Evolutionary conservation across 1,284 basidiomycete species (phyloP), one percentile per base, ranked within the genome.

Genomic region (Moesziomyces sp.): DNA sequence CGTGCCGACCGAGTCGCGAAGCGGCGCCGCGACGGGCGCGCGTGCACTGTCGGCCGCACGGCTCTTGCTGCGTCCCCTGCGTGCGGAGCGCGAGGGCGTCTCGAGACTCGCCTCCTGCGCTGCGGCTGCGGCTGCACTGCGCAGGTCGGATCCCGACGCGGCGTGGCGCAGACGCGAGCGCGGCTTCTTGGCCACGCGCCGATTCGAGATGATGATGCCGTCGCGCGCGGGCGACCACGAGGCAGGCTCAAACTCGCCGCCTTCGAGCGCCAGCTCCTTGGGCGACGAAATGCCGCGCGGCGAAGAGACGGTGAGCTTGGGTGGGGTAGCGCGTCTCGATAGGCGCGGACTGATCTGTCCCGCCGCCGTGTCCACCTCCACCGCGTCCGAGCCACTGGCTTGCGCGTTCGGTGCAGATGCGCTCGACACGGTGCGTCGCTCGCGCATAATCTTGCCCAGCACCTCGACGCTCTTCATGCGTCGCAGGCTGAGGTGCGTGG

Each of bases 381-480:
- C 19, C 14, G 50, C 38, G 13, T 5, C 35, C 35, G 40, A 23
- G 6, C 18, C 19, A 16, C 21, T 14, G 19, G n/a, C n/a, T 1
- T 21, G 11, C n/a, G 38, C 1, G 1, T 38, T 13, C 2, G 46
- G 33, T 30, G 42, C n/a, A 10, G 51, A 11, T 13, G 48, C 24
- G 19, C 30, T n/a, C 18, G 42, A 46, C 50, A 66, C 23, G 48
- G 59, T 47, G 28, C 61, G 61, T 5, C 60, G 60, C 23, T 68
- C 64, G 21, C 57, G 52, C 16, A 76, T 56, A 52, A 72, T 64
- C 46, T 67, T 68, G 63, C 52, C 52, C 24, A 76, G 66, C 28
- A 71, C 64, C 40, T 76, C 74, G 57, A 76, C 68, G 45, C 61
- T 66, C 52, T 74, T 70, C 66, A 74, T 74, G 7, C 70, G 55